A percentile compares a stretch with the other conserved stretches of the same genome.
Evolutionary conservation across 2,329 filamentous ascomycete genomes (phyloP).

Genomic region (Penicillium sclerotigenum): DNA sequence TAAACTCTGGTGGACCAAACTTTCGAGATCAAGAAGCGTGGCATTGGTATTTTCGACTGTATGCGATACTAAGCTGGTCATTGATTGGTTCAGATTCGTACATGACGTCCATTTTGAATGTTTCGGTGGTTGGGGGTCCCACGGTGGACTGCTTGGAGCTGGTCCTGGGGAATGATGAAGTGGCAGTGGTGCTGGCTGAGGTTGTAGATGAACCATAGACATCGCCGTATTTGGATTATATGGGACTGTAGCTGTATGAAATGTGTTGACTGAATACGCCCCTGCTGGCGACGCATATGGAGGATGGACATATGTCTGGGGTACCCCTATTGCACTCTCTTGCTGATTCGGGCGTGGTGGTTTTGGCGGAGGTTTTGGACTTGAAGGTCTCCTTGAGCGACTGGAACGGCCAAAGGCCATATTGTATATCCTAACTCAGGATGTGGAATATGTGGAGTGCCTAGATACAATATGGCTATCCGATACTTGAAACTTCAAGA

Average conservation of each 20-base stretch:
- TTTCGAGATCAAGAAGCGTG: conserved; percentile 19
- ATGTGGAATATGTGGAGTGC: neutral
- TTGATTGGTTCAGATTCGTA: conserved; percentile 11
- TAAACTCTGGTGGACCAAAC: conserved; percentile 42
- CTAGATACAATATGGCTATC: neutral
- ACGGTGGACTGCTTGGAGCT: neutral
- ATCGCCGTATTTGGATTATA: neutral
- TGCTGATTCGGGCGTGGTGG: conserved; percentile 3
- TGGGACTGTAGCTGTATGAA: neutral
- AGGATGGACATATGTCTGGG: neutral
- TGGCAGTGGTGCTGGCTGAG: neutral
- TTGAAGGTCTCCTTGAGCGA: neutral
- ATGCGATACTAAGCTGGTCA: conserved; percentile 17
- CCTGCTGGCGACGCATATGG: neutral
- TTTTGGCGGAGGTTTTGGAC: conserved; percentile 2
- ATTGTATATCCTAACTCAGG: neutral
- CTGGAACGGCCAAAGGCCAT: conserved; percentile 2
- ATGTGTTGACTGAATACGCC: conserved; percentile 4
- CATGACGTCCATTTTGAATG: conserved; percentile 13
- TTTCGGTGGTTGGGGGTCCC: neutral
- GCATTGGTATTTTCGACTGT: conserved; percentile 19
- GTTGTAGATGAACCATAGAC: conserved; percentile 7
- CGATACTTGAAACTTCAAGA: neutral
- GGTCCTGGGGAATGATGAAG: neutral
- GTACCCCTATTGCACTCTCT: neutral